Evolutionary conservation across 1,139 yeast species (phyloP), one percentile per base, ranked within the genome.

Genomic region (Yamadazyma atmosphaerica): DNA sequence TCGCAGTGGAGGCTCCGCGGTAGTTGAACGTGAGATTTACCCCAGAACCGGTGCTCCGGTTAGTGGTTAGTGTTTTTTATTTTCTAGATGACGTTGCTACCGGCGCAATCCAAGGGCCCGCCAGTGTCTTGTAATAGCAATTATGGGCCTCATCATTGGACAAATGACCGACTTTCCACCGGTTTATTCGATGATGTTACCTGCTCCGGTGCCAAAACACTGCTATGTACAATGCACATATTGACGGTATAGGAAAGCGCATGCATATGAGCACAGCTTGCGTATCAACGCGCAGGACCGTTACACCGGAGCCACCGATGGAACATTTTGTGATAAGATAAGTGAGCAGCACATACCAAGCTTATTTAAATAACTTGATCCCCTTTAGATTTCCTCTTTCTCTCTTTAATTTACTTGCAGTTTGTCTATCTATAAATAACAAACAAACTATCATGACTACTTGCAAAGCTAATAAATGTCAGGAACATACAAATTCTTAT

Each of bases 311-410:
- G n/a, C 11, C 26, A 23, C 26, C 26, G 26, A 23, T 8, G 26
- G 26, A 23, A 23, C 26, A 23, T 23, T 23, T 23, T 23, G 26
- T 12, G 26, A 23, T 23, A 23, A 23, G 26, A 23, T 23, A 23
- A 23, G n/a, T 12, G 4, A 21, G 23, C 23, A 7, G 23, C 23
- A 21, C 7, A 21, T n/a, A n/a, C n/a, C n/a, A n/a, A n/a, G n/a
- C n/a, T n/a, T n/a, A n/a, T n/a, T n/a, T n/a, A n/a, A n/a, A n/a
- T n/a, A n/a, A n/a, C n/a, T n/a, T n/a, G n/a, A n/a, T n/a, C n/a
- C n/a, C n/a, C n/a, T n/a, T n/a, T n/a, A n/a, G n/a, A n/a, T n/a
- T n/a, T n/a, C n/a, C n/a, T n/a, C n/a, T n/a, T n/a, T n/a, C n/a
- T n/a, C n/a, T n/a, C n/a, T n/a, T n/a, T n/a, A n/a, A n/a, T n/a